Evolutionary conservation across 352 stramenopile species (phyloP).

Genomic region (Albugo laibachii): DNA sequence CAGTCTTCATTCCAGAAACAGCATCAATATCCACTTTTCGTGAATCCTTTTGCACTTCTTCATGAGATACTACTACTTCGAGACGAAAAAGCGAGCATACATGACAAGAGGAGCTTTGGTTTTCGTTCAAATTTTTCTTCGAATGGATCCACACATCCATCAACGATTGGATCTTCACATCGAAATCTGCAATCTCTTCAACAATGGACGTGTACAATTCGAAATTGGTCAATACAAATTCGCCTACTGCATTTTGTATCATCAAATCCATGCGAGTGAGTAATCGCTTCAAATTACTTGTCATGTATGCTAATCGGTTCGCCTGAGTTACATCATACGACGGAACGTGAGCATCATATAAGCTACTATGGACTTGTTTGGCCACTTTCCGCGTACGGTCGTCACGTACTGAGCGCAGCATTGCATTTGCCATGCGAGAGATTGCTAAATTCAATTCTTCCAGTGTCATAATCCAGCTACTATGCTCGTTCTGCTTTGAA

Average conservation of each 20-base stretch:
- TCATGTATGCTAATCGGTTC: conserved; percentile 47
- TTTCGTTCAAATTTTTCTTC: no score
- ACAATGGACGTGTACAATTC: conserved; percentile 40
- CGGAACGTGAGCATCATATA: conserved; percentile 25
- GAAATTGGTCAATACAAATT: conserved; percentile 49
- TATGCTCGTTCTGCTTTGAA: no score
- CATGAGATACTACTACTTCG: neutral
- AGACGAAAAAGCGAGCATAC: no score
- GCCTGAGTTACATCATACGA: conserved; percentile 42
- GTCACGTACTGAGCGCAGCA: conserved; percentile 58
- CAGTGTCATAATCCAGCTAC: conserved; percentile 34
- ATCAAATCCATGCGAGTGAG: conserved; percentile 71
- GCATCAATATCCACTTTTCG: neutral
- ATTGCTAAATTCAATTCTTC: conserved; percentile 49
- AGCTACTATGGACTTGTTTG: conserved; percentile 52
- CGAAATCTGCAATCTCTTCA: conserved; percentile 39
- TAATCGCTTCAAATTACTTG: conserved; percentile 26
- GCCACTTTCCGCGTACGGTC: conserved; percentile 47
- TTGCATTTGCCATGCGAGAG: conserved; percentile 41
- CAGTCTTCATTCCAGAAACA: neutral
- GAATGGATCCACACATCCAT: conserved; percentile 9
- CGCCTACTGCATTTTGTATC: conserved; percentile 43
- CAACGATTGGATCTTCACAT: conserved; percentile 24
- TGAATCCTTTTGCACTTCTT: neutral
- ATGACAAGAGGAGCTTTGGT: no score